Evolutionary conservation across 163 green algal species (phyloP).

Genomic region (Scenedesmus sp.): DNA sequence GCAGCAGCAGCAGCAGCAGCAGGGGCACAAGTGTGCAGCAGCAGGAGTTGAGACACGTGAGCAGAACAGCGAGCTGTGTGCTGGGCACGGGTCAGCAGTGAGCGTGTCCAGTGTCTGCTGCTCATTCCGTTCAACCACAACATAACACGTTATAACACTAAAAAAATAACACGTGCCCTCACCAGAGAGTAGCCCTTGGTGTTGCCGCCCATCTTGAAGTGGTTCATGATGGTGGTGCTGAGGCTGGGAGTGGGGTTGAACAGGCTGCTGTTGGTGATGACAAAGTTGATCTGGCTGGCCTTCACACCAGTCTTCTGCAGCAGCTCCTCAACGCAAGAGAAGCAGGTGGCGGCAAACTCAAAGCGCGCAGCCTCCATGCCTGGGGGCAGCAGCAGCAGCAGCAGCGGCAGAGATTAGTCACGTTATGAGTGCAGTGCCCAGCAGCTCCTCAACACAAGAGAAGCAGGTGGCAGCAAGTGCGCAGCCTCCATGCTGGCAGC

Average conservation of each 20-base stretch:
- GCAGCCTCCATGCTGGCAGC: constrained; percentile 68
- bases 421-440: constrained; percentile 41
- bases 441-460: constrained; percentile 73
- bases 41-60: no score
- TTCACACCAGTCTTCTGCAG: constrained; percentile 75
- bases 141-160: neutral
- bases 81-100: no score
- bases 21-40: neutral
- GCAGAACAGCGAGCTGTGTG: no score
- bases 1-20: neutral
- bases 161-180: constrained; percentile 59
- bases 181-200: constrained; percentile 86
- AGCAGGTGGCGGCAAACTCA: constrained; percentile 85
- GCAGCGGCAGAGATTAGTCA: neutral
- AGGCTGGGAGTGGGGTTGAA: constrained; percentile 98
- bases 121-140: no score
- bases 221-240: constrained; percentile 88
- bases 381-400: neutral
- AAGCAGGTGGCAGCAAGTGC: constrained; percentile 74
- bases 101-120: no score
- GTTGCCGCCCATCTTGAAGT: constrained; percentile 95
- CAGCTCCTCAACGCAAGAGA: constrained; percentile 75
- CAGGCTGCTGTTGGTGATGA: constrained; percentile 97
- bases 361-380: constrained; percentile 75
- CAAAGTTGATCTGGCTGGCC: constrained; percentile 84